Conservation (phyloP, 108 stramenopile species). For the Pinguiococcus pyrenoidosus region DNA sequence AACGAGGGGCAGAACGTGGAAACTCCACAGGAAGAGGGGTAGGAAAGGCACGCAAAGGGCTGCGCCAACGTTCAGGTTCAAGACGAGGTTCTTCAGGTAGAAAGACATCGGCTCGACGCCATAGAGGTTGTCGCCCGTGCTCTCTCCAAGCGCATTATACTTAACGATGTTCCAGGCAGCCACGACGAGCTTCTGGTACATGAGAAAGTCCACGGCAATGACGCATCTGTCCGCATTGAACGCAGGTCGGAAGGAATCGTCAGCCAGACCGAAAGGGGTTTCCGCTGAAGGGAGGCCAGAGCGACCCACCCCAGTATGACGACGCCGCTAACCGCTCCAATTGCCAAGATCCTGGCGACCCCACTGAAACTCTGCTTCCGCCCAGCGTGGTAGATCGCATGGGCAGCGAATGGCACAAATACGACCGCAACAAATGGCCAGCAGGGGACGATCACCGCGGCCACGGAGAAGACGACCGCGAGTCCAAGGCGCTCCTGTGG, state of each 20-base stretch:
- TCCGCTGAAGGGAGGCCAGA: no score
- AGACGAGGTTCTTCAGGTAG: constrained; percentile 78
- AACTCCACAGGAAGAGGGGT: neutral
- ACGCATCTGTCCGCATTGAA: no score
- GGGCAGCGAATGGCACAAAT: constrained; percentile 69
- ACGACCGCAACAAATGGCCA: constrained; percentile 94
- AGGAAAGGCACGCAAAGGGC: constrained; percentile 33
- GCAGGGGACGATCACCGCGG: constrained; percentile 62
- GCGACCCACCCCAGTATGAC: no score
- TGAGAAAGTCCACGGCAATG: neutral
- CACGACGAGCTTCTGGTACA: constrained; percentile 5
- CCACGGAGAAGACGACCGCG: constrained; percentile 52
- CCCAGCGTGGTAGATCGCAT: no score
- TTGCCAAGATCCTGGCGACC: no score
- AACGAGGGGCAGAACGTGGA: constrained; percentile 3
- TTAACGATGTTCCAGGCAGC: constrained; percentile 30
- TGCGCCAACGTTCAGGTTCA: constrained; percentile 67
- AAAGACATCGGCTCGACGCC: constrained; percentile 80
- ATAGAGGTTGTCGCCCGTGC: constrained; percentile 60
- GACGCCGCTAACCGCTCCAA: no score
- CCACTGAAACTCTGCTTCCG: no score
- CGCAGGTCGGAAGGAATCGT: no score
- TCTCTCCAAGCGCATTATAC: constrained; percentile 54
- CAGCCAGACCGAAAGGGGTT: no score
- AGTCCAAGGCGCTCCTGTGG: no score